Evolutionary conservation across 495 filamentous ascomycete species (phyloP).

Genomic region (Chaetomium cochliodes): DNA sequence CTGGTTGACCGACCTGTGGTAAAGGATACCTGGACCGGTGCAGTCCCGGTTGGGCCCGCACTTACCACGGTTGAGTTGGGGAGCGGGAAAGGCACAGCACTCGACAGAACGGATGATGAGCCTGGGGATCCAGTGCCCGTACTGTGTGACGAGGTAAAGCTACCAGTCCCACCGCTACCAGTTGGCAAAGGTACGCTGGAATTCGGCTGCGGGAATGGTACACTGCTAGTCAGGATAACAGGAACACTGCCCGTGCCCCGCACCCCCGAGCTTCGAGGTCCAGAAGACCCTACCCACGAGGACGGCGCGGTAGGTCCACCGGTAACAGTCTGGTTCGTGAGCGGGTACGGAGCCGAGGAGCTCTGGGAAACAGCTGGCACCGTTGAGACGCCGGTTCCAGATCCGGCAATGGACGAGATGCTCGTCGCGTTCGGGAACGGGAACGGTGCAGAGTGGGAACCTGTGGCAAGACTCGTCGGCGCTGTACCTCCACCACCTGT

Average conservation of each 20-base stretch:
- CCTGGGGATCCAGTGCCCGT: constrained; percentile 9
- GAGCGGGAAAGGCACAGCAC: constrained; percentile 24
- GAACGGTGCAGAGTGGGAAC: constrained; percentile 13
- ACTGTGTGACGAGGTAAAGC: neutral
- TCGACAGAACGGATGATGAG: neutral
- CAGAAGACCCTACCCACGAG: neutral
- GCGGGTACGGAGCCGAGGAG: neutral
- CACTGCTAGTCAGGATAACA: constrained; percentile 1
- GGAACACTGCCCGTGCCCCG: constrained; percentile 8
- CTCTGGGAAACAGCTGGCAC: constrained; percentile 3
- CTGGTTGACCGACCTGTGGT: constrained; percentile 3
- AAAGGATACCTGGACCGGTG: neutral
- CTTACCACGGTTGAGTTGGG: constrained; percentile 16
- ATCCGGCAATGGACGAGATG: neutral
- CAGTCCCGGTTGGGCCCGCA: constrained; percentile 7
- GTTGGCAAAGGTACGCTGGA: neutral
- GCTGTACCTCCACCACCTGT: neutral
- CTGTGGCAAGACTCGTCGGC: neutral
- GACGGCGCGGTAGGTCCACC: neutral
- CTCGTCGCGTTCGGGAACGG: constrained; percentile 23
- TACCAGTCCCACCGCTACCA: neutral
- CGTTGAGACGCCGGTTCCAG: constrained; percentile 6
- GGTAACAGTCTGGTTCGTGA: constrained; percentile 7
- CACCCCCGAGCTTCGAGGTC: constrained; percentile 3
- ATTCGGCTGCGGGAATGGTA: constrained; percentile 23